Conservation (phyloP, 78 protist species). For the Dictyostelium brefeldianum region DNA sequence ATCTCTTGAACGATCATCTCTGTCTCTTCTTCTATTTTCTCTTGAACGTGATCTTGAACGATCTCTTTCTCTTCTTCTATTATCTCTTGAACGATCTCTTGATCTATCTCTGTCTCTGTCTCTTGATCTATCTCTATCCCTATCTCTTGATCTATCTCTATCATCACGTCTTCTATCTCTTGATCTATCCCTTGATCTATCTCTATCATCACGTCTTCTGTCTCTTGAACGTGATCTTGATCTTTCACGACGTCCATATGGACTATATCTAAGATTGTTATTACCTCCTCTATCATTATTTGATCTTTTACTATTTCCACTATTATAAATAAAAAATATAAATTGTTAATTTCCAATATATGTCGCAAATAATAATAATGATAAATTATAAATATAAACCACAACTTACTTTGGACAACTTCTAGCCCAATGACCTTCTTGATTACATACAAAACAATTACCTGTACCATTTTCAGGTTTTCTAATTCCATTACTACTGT, state of each 20-base stretch:
- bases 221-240: constrained; percentile 27
- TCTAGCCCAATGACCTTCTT: constrained; percentile 77
- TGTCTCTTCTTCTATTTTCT: not conserved
- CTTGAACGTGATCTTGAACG: constrained; percentile 10
- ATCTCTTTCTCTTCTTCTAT: not conserved
- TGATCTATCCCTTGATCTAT: constrained; percentile 3
- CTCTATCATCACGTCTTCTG: constrained; percentile 14
- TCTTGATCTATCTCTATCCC: not conserved
- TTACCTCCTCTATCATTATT: not conserved
- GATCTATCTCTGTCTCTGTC: not conserved
- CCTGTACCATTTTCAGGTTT: constrained; percentile 53
- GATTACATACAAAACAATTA: constrained; percentile 48
- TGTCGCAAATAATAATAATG: not conserved
- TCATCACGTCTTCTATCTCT: constrained; percentile 1
- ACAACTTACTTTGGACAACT: constrained; percentile 35
- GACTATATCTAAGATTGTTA: constrained; percentile 6
- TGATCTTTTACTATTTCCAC: not conserved
- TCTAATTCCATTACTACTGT: constrained; percentile 16
- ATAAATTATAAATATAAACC: not conserved
- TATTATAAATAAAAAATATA: no score
- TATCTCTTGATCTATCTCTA: constrained; percentile 2
- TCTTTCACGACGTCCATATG: constrained; percentile 26
- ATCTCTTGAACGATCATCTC: constrained; percentile 1
- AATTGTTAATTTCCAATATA: not conserved
- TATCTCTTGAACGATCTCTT: not conserved